Evolutionary conservation across 2,329 filamentous ascomycete species (phyloP), one percentile per base, ranked within the genome.

Genomic region (Cordyceps farinosa): DNA sequence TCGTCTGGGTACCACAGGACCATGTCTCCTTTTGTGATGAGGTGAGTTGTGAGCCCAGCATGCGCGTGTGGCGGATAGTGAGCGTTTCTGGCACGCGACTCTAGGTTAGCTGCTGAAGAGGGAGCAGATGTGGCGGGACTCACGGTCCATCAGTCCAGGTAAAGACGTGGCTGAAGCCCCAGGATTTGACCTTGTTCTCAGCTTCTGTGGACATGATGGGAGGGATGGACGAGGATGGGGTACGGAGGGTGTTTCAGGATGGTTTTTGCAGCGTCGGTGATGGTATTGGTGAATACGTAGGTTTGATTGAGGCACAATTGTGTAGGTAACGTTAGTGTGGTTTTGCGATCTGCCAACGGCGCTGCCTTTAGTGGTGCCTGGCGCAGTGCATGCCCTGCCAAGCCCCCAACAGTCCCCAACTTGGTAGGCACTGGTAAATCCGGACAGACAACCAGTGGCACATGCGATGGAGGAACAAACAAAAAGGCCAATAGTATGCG

Each of bases 91-190:
- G 15, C 32, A 7, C 13, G n/a, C 38, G 22, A 27, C 8, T 36
- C 13, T 34, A 44, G 64, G 57, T 62, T 54, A 64, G 52, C 47
- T 32, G 44, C 30, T 29, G 60, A 32, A 36, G n/a, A 40, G 27
- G 30, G 65, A 32, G n/a, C 30, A 32, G 45, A 34, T 29, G n/a
- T 15, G 36, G 3, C 6, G 10, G 7, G 10, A 82, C 85, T 72
- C 81, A 90, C 88, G 87, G 85, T 29, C 79, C 77, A 74, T 91
- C 89, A 8, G 82, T 86, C 88, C 89, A 91, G 3, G 87, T 90
- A 67, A 90, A 90, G 70, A 90, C 87, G 56, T 86, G 80, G 3
- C 73, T 68, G 71, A 91, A 92, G 1, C 89, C 89, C 88, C 89
- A 91, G 1, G 83, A 84, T 42, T 80, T 80, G 32, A 91, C 88